Base-by-base conservation (phyloP, 1,284 basidiomycete genomes). In the Ustilago vetiveriae region DNA sequence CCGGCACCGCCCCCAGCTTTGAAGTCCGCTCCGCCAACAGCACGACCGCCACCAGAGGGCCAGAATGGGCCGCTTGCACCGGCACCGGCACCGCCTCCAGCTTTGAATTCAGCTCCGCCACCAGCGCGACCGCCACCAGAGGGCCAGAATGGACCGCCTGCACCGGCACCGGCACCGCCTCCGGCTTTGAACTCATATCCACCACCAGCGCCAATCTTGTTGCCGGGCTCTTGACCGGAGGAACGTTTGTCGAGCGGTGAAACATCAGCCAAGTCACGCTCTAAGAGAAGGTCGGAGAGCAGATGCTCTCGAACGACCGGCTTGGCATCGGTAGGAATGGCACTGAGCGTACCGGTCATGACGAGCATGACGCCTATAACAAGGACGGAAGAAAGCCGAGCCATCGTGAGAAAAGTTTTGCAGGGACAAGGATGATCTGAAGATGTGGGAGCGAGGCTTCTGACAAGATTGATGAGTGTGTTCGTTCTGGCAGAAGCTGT, bases 301-400 rank as follows among this genome's bases (percentile, higher is more conserved):
- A 0, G n/a, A n/a, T n/a, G n/a, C n/a, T 30, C 38, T 10, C 29
- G 24, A 14, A 19, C 22, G 21, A 55, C 39, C 7, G 56, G 49
- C 13, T 29, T 41, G 21, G 49, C 49, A n/a, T 22, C 4, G 22
- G 48, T 38, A 24, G 57, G 55, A 9, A 21, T 19, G 27, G 37
- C 48, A 16, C 50, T 24, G 23, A 59, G 35, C 11, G 19, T 14
- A 27, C 51, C 57, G 23, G 30, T 51, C 46, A 65, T 53, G 55
- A 50, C 55, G 37, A 58, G 40, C 46, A 65, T 47, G 27, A 65
- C 62, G 21, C 50, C 42, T 42, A 49, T 22, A 3, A 65, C 5
- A 32, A 65, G 50, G 23, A 42, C 33, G 23, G 50, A 45, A 16
- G 62, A 58, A 32, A 65, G 23, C 6, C 62, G 54, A 44, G 62